A percentile compares a stretch with the other conserved stretches of the same genome.
These are phyloP conservation scores for Capniomyces stellatus DNA, from an alignment of 371 early-diverging fungal genomes.

Conservation along the genomic window DNA sequence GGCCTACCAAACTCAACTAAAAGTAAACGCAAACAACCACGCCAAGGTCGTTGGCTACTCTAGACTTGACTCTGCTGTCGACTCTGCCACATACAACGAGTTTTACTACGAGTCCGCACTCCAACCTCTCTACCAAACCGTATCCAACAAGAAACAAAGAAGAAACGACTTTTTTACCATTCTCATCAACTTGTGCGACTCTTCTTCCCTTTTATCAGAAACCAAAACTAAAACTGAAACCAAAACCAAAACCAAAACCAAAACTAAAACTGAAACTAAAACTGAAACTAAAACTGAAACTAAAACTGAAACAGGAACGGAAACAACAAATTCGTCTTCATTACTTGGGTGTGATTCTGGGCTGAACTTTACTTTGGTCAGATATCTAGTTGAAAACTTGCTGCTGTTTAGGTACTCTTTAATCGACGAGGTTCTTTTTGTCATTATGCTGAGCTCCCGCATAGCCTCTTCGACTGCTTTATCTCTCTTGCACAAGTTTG, in stretches of 20 bases:
- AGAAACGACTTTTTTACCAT: conserved; percentile 50
- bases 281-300: neutral
- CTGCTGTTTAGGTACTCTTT: conserved; percentile 50
- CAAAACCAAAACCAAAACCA: neutral
- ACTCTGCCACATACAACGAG: too few species aligned
- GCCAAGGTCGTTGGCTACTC: conserved; percentile 13
- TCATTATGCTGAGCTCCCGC: conserved; percentile 40
- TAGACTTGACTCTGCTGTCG: too few species aligned
- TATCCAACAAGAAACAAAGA: conserved; percentile 41
- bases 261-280: neutral
- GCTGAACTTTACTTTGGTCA: conserved; percentile 23
- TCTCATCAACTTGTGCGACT: conserved; percentile 30
- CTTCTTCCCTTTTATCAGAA: neutral
- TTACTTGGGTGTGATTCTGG: too few species aligned
- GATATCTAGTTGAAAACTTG: conserved; percentile 65
- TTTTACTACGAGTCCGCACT: conserved; percentile 31
- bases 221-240: neutral
- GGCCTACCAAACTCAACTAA: conserved; percentile 50
- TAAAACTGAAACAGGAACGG: neutral
- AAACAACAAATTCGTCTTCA: neutral
- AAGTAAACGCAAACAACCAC: conserved; percentile 15
- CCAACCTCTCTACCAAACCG: conserved; percentile 40
- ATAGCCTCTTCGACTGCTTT: conserved; percentile 10
- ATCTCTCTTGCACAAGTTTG: conserved; percentile 47
- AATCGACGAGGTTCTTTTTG: conserved; percentile 57